Percentiles rank a stretch among this genome's conserved stretches.
phyloP scores from a whole-genome alignment of 345 rosid species.

The Brassica nigra region DNA sequence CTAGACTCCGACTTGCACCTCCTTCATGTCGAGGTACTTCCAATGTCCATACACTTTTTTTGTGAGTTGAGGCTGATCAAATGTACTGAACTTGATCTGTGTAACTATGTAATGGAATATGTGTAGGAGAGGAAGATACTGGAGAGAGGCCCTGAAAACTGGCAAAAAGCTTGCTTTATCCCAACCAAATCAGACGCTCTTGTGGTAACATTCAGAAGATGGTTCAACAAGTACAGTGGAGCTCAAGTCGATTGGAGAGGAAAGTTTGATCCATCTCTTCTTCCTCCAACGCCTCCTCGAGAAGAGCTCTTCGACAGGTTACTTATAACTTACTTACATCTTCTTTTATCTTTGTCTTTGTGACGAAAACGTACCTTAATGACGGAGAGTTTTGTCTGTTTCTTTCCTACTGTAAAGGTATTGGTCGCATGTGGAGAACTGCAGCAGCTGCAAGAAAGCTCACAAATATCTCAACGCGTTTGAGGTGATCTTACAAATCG shows the following conservation, averaged over 20 bases:
- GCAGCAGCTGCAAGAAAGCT: slow-evolving; percentile 71
- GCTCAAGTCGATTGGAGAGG: slow-evolving; percentile 77
- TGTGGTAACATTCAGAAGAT: slow-evolving; percentile 74
- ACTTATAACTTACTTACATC: not conserved
- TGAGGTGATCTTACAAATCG: slow-evolving; percentile 60
- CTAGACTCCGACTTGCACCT: slow-evolving; percentile 89
- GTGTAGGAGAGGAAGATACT: slow-evolving; percentile 75
- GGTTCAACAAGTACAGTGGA: slow-evolving; percentile 69
- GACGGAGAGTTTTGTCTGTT: not conserved
- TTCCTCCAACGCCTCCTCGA: slow-evolving; percentile 75
- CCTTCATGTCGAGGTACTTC: slow-evolving; percentile 77
- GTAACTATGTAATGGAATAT: not conserved
- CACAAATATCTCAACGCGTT: slow-evolving; percentile 57
- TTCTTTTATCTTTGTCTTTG: not conserved
- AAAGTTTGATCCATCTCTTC: slow-evolving; percentile 61
- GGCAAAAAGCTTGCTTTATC: slow-evolving; percentile 83
- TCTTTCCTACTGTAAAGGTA: slow-evolving; percentile 49
- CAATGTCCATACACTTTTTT: not conserved
- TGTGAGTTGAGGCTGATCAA: slow-evolving; percentile 5
- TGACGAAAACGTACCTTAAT: not conserved
- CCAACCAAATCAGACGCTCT: slow-evolving; percentile 79
- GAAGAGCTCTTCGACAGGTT: slow-evolving; percentile 86
- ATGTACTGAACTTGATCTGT: slow-evolving; percentile 10
- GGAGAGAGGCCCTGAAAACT: slow-evolving; percentile 69
- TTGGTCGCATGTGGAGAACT: slow-evolving; percentile 84